Evolutionary conservation across 225 moss, liverwort and hornwort species (phyloP), one percentile per base, ranked within the genome.

Genomic region (Anthoceros angustus): DNA sequence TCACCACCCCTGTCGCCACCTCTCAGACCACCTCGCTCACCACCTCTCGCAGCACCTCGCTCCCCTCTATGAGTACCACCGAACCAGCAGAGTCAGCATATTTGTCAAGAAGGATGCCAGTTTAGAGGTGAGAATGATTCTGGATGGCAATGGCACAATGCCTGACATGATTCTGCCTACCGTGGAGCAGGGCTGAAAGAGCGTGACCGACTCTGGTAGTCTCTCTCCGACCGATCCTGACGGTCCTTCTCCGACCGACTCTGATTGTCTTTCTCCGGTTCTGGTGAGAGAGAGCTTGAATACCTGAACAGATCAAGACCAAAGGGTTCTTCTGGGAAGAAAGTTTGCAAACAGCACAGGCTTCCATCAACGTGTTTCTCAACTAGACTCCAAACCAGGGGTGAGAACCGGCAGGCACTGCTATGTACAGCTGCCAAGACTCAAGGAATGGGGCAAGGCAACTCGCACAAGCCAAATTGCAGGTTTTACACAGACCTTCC

Each of bases 271-370:
- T 80, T 80, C 25, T 84, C 83, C 66, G 83, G 55, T 55, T 55
- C 75, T 8, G 94, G 90, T 66, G 90, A 88, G 32, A 85, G 83
- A 48, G 94, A 95, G 70, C 90, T 85, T 0, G 94, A 95, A 64
- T 88, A 95, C 74, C 90, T 88, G 70, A 4, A 55, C 55, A 55
- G 55, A 55, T 7, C 18, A 55, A 20, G 8, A 15, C 8, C 8
- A 55, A 32, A 32, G 32, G 32, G n/a, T 23, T 55, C 55, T 5
- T 5, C 18, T 55, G 18, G 23, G 18, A 5, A 55, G 55, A 20
- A 5, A 0, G n/a, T 12, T 18, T 0, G 8, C 45, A 6, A 55
- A 55, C 0, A 55, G n/a, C 23, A 18, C 5, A 55, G 8, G n/a
- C 6, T 1, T 55, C n/a, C 7, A 20, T 18, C 49, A 18, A 18